phyloP scores from a whole-genome alignment of 2,329 filamentous ascomycete species.

The Fusarium brevicatenulatum region DNA sequence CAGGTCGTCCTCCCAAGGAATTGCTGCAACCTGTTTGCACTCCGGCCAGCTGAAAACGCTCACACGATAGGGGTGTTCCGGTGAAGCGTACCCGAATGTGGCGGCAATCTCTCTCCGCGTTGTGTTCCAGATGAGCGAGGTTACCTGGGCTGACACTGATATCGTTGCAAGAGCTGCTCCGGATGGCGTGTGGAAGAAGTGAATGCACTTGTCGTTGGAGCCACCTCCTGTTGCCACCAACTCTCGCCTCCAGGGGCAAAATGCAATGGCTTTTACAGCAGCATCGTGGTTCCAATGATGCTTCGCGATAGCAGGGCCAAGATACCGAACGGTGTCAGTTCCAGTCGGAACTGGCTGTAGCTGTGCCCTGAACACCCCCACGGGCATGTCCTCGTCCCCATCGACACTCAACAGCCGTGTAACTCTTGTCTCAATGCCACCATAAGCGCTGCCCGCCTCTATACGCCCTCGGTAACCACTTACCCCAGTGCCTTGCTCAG shows the following conservation, averaged over 20 bases:
- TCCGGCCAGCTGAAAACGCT: conserved; percentile 96
- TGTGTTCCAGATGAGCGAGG: conserved; percentile 88
- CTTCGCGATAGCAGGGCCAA: conserved; percentile 68
- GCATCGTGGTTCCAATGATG: conserved; percentile 83
- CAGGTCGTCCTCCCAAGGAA: conserved; percentile 84
- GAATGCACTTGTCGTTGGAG: conserved; percentile 93
- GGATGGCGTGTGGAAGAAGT: conserved; percentile 90
- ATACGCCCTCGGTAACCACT: conserved; percentile 6
- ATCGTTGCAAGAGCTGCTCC: conserved; percentile 90
- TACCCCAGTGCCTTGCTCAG: not conserved
- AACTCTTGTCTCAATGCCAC: conserved; percentile 25
- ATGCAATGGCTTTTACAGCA: conserved; percentile 95
- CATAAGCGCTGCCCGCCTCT: conserved; percentile 10
- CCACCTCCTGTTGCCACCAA: conserved; percentile 92
- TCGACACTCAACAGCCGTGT: not conserved
- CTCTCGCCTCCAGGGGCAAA: conserved; percentile 91
- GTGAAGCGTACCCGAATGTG: conserved; percentile 92
- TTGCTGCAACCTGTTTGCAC: conserved; percentile 84
- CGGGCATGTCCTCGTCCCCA: not conserved
- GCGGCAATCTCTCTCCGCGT: conserved; percentile 88
- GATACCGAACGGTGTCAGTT: conserved; percentile 54
- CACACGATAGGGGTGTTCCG: conserved; percentile 88
- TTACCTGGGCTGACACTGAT: conserved; percentile 92
- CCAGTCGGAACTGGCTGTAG: conserved; percentile 45
- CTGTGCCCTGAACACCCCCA: conserved; percentile 34